Base-by-base conservation (phyloP, 2,329 filamentous ascomycete genomes). In the Neurospora sp. region DNA sequence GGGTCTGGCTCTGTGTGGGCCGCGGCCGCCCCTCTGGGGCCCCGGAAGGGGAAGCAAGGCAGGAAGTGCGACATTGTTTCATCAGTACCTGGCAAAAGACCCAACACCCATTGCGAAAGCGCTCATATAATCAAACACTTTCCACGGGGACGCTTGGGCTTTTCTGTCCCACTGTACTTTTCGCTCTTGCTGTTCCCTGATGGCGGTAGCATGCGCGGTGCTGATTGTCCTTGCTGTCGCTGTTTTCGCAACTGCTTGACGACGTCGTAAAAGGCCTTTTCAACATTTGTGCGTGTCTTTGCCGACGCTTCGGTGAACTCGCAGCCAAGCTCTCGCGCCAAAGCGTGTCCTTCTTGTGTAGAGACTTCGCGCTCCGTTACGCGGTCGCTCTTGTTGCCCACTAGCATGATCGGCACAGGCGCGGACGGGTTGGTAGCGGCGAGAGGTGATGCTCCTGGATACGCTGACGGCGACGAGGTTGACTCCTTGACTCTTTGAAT, bases 181-280 rank as follows among this genome's bases (percentile, higher is more conserved):
- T 68, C 28, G 38, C 67, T 68, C 36, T 42, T 62, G 52, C 52
- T 33, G 7, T 62, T 62, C 52, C 52, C 52, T 62, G 52, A 62
- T 62, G 52, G 52, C 38, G 76, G 74, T 70, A 74, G 72, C 43
- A 72, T 39, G 38, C 75, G 71, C 68, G 75, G 70, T 17, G 23
- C 28, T 17, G 52, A 17, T 62, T 62, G 52, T 10, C 52, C 52
- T 62, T 62, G 52, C 72, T 78, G 75, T 69, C 78, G 76, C 75
- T 81, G 78, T 69, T 92, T 89, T 75, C 96, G 90, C 74, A 99
- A 84, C 80, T 96, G 92, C 75, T 96, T 86, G 69, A 98, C 96
- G 8, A 99, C 96, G 78, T 99, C 96, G 81, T 97, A 98, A 78
- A 99, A 98, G 39, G 93, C 95, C 85, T 97, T 98, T 81, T 97